These are phyloP conservation scores for Krasilnikovozyma curviuscula DNA, from an alignment of 768 basidiomycete species.

Conservation along the genomic window DNA sequence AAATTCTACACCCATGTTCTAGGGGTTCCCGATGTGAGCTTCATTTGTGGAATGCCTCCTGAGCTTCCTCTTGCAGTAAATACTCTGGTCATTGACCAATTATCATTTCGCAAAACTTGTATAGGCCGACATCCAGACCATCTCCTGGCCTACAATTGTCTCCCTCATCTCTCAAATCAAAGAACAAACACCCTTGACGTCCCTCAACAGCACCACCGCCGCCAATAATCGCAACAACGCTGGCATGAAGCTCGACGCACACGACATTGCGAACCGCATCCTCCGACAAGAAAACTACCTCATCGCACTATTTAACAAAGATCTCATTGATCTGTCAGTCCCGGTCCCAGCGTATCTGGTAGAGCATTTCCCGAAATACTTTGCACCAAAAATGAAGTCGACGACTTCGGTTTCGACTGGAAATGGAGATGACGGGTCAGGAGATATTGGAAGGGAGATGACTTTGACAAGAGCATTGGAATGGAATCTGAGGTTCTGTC, in stretches of 20 bases:
- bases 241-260: constrained; percentile 68
- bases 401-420: constrained; percentile 3
- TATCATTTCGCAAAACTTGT: constrained; percentile 7
- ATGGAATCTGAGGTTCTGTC: constrained; percentile 90
- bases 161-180: constrained; percentile 72
- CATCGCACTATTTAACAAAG: constrained; percentile 93
- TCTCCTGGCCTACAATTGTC: constrained; percentile 90
- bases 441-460: constrained; percentile 33
- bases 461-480: constrained; percentile 76
- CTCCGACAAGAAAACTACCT: constrained; percentile 97
- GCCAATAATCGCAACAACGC: constrained; percentile 30
- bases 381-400: constrained; percentile 23
- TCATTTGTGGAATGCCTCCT: neutral
- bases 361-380: constrained; percentile 27
- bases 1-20: constrained; percentile 87
- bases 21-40: constrained; percentile 72
- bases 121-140: constrained; percentile 91
- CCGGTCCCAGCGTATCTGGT: constrained; percentile 30
- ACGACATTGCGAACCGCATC: constrained; percentile 55
- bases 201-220: constrained; percentile 44
- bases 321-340: constrained; percentile 67
- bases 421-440: constrained; percentile 37
- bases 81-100: constrained; percentile 4
- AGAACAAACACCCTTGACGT: constrained; percentile 75
- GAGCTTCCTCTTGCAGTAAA: neutral